Conservation (phyloP, 495 filamentous ascomycete species). For the Neurospora sp. region DNA sequence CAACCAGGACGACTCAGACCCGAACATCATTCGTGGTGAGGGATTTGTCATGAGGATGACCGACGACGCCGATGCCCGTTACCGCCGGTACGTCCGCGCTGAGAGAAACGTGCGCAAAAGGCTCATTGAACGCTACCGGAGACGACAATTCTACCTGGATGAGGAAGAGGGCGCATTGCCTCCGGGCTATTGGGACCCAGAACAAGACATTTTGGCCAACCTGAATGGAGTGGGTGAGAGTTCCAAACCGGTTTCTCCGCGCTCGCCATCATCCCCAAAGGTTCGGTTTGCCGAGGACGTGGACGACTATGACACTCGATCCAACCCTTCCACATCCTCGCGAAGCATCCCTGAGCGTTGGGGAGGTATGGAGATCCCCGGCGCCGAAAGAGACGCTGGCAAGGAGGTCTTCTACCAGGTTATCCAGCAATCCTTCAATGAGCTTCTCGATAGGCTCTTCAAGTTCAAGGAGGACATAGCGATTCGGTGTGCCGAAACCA, state of each 20-base stretch:
- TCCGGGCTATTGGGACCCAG: constrained; percentile 56
- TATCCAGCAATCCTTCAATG: constrained; percentile 83
- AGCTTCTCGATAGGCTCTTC: constrained; percentile 81
- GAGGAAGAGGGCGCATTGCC: constrained; percentile 62
- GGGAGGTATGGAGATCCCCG: constrained; percentile 74
- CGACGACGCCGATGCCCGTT: not conserved
- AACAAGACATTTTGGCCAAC: constrained; percentile 44
- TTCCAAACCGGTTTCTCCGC: constrained; percentile 40
- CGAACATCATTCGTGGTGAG: not conserved
- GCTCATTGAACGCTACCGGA: constrained; percentile 61
- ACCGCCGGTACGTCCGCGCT: not conserved
- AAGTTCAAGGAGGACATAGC: constrained; percentile 68
- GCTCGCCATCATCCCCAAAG: constrained; percentile 77
- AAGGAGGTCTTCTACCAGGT: constrained; percentile 87
- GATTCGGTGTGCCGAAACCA: constrained; percentile 55
- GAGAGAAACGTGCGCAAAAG: constrained; percentile 33
- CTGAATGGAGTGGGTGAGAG: constrained; percentile 29
- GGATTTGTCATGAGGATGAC: not conserved
- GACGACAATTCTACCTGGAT: constrained; percentile 68
- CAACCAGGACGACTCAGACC: not conserved
- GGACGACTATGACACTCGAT: constrained; percentile 62
- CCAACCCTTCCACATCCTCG: constrained; percentile 72
- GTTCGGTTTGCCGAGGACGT: constrained; percentile 73
- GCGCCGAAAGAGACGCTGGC: constrained; percentile 70
- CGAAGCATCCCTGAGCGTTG: constrained; percentile 72